These are phyloP conservation scores for Colletotrichum spinosum DNA, from an alignment of 2,329 filamentous ascomycete genomes.

Conservation along the genomic window DNA sequence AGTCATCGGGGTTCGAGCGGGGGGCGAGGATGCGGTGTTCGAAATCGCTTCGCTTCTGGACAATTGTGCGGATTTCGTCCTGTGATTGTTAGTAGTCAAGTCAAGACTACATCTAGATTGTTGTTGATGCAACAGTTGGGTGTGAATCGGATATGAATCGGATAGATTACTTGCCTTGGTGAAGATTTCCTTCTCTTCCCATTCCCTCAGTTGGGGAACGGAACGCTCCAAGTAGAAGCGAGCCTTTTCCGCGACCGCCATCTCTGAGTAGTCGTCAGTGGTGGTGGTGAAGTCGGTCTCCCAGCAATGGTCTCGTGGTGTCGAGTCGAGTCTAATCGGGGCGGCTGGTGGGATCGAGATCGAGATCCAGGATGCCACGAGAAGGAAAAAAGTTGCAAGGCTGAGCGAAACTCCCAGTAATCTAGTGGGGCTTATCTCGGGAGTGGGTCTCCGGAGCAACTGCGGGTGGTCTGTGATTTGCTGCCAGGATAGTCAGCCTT, in stretches of 20 bases:
- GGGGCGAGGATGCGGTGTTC: constrained; percentile 91
- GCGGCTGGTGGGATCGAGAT: constrained; percentile 9
- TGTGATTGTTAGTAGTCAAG: constrained; percentile 48
- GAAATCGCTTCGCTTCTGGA: constrained; percentile 90
- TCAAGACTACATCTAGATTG: not conserved
- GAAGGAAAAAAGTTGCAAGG: constrained; percentile 41
- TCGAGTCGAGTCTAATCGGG: constrained; percentile 5
- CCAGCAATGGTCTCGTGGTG: not conserved
- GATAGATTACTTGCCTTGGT: constrained; percentile 62
- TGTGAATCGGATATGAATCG: not conserved
- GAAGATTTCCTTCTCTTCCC: constrained; percentile 93
- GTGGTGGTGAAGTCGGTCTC: not conserved
- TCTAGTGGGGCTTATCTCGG: constrained; percentile 21
- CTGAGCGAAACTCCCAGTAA: constrained; percentile 28
- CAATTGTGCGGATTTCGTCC: constrained; percentile 91
- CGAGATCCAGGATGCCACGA: constrained; percentile 11
- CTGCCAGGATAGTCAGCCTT: constrained; percentile 23
- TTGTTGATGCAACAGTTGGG: not conserved
- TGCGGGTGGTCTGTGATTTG: not conserved
- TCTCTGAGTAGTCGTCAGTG: constrained; percentile 12
- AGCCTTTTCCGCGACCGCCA: constrained; percentile 84
- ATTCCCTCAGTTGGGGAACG: constrained; percentile 91
- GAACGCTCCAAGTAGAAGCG: constrained; percentile 94
- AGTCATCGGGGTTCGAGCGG: constrained; percentile 81
- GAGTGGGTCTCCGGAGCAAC: constrained; percentile 1